phyloP scores from a whole-genome alignment of 495 filamentous ascomycete species.

The Daldinia loculata region DNA sequence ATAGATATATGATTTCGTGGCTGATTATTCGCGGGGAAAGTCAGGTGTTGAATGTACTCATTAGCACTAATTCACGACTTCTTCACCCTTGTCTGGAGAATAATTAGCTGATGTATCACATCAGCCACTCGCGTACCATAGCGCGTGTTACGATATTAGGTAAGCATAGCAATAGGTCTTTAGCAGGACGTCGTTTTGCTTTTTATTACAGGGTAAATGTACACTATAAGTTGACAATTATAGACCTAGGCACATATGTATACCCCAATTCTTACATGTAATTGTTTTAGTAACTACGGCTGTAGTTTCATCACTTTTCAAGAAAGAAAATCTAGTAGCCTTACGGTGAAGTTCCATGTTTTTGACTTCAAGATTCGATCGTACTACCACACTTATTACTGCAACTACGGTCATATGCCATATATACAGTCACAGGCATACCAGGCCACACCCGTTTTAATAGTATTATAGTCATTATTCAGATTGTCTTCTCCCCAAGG shows the following conservation, averaged over 20 bases:
- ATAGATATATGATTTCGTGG: neutral
- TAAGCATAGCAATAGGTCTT: neutral
- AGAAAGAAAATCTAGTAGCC: too few relatives aligned
- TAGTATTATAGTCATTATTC: slow-evolving; percentile 14
- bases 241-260: neutral
- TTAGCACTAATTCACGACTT: slow-evolving; percentile 37
- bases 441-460: neutral
- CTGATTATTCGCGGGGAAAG: neutral
- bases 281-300: neutral
- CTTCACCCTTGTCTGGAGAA: neutral
- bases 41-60: slow-evolving; percentile 21
- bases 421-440: neutral
- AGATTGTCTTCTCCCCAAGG: slow-evolving; percentile 47
- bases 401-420: neutral
- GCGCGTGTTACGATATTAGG: neutral
- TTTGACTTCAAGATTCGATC: neutral
- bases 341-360: neutral
- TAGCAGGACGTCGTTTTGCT: neutral
- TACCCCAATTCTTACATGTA: neutral
- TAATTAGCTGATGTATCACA: slow-evolving; percentile 8
- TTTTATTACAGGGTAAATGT: neutral
- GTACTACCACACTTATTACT: neutral
- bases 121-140: slow-evolving; percentile 16
- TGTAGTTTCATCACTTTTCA: neutral
- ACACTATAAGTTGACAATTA: neutral